Percentiles rank a stretch among this genome's conserved stretches.
These are phyloP conservation scores for Exobasidium rhododendri DNA, from an alignment of 1,284 basidiomycete species.

Conservation along the genomic window DNA sequence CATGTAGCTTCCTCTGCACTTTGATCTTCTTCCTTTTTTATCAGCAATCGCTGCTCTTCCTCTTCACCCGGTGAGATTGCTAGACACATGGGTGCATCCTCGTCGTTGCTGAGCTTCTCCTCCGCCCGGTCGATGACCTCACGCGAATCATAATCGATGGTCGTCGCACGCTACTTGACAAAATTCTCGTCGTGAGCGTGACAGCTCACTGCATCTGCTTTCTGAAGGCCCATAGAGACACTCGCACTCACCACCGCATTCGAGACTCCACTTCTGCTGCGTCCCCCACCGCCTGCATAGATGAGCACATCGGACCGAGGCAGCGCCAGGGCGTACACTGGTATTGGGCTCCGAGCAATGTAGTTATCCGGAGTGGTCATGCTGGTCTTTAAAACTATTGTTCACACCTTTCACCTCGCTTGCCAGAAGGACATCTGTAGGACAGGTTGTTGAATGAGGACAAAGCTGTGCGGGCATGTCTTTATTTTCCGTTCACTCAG, in stretches of 20 bases:
- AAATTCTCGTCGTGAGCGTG: not conserved
- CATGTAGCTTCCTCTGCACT: not conserved
- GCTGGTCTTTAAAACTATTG: not conserved
- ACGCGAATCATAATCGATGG: constrained; percentile 7
- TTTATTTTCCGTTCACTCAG: no score
- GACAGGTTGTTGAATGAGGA: no score
- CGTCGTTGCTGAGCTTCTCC: constrained; percentile 37
- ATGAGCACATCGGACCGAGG: constrained; percentile 34
- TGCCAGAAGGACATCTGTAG: no score
- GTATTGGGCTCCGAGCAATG: constrained; percentile 19
- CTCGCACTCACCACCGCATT: constrained; percentile 39
- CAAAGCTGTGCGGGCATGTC: no score
- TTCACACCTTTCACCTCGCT: no score
- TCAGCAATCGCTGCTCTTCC: constrained; percentile 17
- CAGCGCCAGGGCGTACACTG: constrained; percentile 49
- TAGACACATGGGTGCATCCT: constrained; percentile 53
- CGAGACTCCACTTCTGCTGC: constrained; percentile 44
- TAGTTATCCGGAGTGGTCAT: not conserved
- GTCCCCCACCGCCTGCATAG: constrained; percentile 50
- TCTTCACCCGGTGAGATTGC: constrained; percentile 24
- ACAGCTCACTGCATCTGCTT: constrained; percentile 6
- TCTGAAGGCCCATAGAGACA: no score
- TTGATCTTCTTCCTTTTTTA: not conserved
- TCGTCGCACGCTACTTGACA: not conserved
- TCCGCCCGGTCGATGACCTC: constrained; percentile 19